Evolutionary conservation across 345 rosid genomes (phyloP), one percentile per base, ranked within the genome.

Genomic region (Jatropha curcas): DNA sequence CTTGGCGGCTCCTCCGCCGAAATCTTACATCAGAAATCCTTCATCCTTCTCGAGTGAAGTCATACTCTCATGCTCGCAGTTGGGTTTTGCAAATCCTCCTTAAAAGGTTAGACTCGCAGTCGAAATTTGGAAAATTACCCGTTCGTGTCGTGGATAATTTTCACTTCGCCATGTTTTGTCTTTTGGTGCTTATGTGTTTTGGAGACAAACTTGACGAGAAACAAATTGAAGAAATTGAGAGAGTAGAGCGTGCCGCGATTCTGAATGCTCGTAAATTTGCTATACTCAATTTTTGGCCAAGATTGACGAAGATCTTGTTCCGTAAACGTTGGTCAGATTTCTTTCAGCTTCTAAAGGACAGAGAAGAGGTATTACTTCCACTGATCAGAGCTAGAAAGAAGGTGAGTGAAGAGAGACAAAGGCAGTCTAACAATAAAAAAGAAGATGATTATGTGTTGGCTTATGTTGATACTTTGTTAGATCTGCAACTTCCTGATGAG

Each of bases 1-100:
- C 60, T 1, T 76, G 80, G 80, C 75, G 80, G n/a, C 41, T 65
- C 39, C 80, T 76, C 31, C 80, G 75, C 51, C 67, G 80, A 20
- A 76, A 76, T 43, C 71, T 76, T 35, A 64, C 75, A 7, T 56
- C 80, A 6, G 67, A 71, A 39, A 76, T 76, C 41, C 75, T 76
- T 25, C 75, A 76, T 28, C 75, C 80, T 3, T 71, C 75, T 2
- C 48, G 80, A 22, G 60, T 71, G 5, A 71, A 65, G 41, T 28
- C 72, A 0, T 76, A 55, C 22, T 65, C 66, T 4, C 70, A 56
- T 10, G 75, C 75, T n/a, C 80, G 75, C 1, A 16, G 56, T 3
- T 64, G 75, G 80, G 67, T 57, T 19, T 8, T 65, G 50, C 50
- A 60, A 12, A 43, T 35, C 2, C 66, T 76, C 43, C 22, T 57